Percentiles rank a stretch among this genome's conserved stretches.
Conservation (phyloP, 2,329 filamentous ascomycete genomes). For the Aureobasidium pullulans region DNA sequence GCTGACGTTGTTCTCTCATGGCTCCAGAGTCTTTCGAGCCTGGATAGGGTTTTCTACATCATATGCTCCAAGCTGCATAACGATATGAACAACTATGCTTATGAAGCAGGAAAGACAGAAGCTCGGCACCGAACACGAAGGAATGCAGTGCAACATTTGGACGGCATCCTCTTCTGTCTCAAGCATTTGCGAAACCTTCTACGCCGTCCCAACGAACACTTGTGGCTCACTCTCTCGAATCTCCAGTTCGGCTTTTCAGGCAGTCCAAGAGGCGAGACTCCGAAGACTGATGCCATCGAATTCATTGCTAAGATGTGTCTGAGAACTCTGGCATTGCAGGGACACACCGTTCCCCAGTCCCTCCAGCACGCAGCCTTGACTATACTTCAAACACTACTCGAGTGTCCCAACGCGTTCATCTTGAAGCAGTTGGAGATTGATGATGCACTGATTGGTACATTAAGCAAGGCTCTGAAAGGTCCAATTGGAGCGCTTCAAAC, state of each 20-base stretch:
- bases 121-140: constrained; percentile 9
- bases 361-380: constrained; percentile 17
- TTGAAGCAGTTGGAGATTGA: constrained; percentile 22
- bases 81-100: constrained; percentile 15
- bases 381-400: constrained; percentile 20
- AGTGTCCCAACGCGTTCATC: constrained; percentile 15
- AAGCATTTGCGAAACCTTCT: constrained; percentile 67
- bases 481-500: constrained; percentile 20
- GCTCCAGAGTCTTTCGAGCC: constrained; percentile 57
- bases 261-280: neutral
- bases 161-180: constrained; percentile 72
- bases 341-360: constrained; percentile 6
- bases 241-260: constrained; percentile 4
- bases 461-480: constrained; percentile 20
- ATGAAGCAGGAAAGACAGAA: neutral
- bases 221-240: constrained; percentile 45
- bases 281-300: constrained; percentile 15
- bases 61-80: constrained; percentile 16
- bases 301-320: constrained; percentile 20
- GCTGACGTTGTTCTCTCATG: constrained; percentile 73
- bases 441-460: constrained; percentile 19
- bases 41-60: constrained; percentile 41
- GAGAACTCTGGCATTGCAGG: constrained; percentile 15
- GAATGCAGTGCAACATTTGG: constrained; percentile 16
- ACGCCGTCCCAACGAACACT: constrained; percentile 57